Conservation (phyloP, 1,139 yeast species). For the Yamadazyma dendronema region DNA sequence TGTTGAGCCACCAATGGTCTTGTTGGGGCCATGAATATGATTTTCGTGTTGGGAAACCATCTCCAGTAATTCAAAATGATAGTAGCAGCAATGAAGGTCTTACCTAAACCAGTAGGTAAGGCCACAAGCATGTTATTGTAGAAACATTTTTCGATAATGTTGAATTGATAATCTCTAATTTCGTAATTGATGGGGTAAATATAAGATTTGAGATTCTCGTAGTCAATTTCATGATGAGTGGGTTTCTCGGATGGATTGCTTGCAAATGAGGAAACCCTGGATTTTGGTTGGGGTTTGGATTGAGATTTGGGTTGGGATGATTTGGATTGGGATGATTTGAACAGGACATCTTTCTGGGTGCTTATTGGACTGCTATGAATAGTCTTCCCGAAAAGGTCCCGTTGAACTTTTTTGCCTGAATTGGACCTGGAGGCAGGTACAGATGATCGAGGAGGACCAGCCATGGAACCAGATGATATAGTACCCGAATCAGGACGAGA, state of each 20-base stretch:
- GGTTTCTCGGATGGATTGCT: conserved; percentile 22
- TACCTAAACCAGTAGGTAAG: conserved; percentile 96
- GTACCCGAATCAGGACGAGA: too few relatives aligned
- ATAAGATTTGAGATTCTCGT: conserved; percentile 46
- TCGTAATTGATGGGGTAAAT: conserved; percentile 85
- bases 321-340: conserved; percentile 1
- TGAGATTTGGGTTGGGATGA: not conserved
- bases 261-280: not conserved
- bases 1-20: conserved; percentile 97
- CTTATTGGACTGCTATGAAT: conserved; percentile 3
- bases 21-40: conserved; percentile 96
- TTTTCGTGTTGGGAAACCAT: conserved; percentile 78
- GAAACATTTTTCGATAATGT: conserved; percentile 71
- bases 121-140: conserved; percentile 80
- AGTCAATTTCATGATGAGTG: conserved; percentile 52
- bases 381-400: conserved; percentile 12
- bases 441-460: conserved; percentile 2
- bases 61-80: conserved; percentile 87
- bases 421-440: conserved; percentile 2
- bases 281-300: not conserved
- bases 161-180: conserved; percentile 82
- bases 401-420: conserved; percentile 3
- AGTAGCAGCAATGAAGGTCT: conserved; percentile 92
- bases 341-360: conserved; percentile 1
- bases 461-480: too few relatives aligned